These are phyloP conservation scores for Acer saccharum DNA, from an alignment of 345 rosid species.

Conservation along the genomic window DNA sequence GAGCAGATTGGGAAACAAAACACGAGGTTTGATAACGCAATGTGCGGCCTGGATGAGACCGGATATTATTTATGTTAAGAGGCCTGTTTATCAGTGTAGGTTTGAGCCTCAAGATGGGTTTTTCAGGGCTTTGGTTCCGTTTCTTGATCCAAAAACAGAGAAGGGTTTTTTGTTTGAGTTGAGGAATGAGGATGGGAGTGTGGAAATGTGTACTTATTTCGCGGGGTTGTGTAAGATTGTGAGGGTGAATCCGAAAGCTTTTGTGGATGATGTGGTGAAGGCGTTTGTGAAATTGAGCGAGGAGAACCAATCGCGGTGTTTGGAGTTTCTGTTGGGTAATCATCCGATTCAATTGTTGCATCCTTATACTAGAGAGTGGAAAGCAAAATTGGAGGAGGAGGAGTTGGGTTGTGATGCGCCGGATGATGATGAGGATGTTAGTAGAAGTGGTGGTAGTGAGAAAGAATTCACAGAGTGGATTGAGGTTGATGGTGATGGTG, in stretches of 20 bases:
- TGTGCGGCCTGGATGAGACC: constrained; percentile 98
- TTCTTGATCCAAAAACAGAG: constrained; percentile 76
- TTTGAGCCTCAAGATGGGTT: constrained; percentile 84
- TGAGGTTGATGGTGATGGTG: constrained; percentile 49
- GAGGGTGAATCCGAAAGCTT: constrained; percentile 75
- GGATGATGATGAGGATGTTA: constrained; percentile 58
- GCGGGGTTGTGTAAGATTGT: constrained; percentile 91
- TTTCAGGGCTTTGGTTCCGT: constrained; percentile 58
- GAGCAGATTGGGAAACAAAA: constrained; percentile 83
- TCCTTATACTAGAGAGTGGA: constrained; percentile 93
- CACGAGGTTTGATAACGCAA: constrained; percentile 63
- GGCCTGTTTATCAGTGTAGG: constrained; percentile 87
- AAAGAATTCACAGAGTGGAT: constrained; percentile 61
- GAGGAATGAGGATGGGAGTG: constrained; percentile 63
- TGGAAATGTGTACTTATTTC: constrained; percentile 66
- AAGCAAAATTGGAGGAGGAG: constrained; percentile 89
- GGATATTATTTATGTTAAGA: constrained; percentile 86
- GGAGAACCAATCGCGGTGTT: constrained; percentile 67
- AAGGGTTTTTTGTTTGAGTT: constrained; percentile 56
- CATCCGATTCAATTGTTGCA: constrained; percentile 80
- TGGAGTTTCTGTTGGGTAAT: constrained; percentile 74
- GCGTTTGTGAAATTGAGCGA: constrained; percentile 78
- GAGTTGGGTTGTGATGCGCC: constrained; percentile 98
- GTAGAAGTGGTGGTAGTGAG: constrained; percentile 30
- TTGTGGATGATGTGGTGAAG: constrained; percentile 93